Percentiles rank a stretch among this genome's conserved stretches.
Evolutionary conservation across 23 red algal genomes (phyloP).

Genomic region (Gracilaria caudata): DNA sequence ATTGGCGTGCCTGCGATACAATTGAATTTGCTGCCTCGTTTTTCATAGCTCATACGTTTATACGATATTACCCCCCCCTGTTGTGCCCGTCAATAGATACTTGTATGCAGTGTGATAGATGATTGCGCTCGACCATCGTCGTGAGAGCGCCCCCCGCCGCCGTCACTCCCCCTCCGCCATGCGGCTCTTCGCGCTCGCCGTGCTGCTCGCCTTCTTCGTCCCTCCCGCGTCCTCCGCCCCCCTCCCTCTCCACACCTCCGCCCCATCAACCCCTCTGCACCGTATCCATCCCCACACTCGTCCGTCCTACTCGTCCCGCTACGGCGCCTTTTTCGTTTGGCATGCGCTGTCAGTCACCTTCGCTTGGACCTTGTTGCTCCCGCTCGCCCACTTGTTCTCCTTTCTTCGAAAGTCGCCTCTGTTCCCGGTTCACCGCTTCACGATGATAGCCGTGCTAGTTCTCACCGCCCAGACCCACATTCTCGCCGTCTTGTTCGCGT

Average conservation of each 20-base stretch:
- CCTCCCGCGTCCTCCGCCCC: background rate
- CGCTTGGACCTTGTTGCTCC: conserved; percentile 45
- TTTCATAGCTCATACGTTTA: background rate
- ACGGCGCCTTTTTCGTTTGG: conserved; percentile 34
- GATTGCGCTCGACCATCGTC: background rate
- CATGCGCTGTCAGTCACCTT: conserved; percentile 41
- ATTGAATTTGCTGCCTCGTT: background rate
- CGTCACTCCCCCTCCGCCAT: background rate
- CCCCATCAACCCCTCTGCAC: background rate
- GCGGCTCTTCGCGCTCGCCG: background rate
- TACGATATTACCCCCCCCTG: no score
- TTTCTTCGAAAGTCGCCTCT: background rate
- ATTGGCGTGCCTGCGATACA: background rate
- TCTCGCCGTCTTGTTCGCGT: conserved; percentile 33
- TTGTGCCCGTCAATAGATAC: no score
- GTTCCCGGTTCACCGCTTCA: conserved; percentile 38
- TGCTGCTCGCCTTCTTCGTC: background rate
- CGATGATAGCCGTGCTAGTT: conserved; percentile 28
- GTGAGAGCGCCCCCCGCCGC: background rate
- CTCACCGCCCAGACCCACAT: conserved; percentile 36
- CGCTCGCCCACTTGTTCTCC: conserved; percentile 34
- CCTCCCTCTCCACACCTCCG: background rate
- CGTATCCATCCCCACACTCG: background rate
- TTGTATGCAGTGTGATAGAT: no score
- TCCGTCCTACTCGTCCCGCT: background rate